Base-by-base conservation (phyloP, 768 basidiomycete species). In the Terana coerulea region DNA sequence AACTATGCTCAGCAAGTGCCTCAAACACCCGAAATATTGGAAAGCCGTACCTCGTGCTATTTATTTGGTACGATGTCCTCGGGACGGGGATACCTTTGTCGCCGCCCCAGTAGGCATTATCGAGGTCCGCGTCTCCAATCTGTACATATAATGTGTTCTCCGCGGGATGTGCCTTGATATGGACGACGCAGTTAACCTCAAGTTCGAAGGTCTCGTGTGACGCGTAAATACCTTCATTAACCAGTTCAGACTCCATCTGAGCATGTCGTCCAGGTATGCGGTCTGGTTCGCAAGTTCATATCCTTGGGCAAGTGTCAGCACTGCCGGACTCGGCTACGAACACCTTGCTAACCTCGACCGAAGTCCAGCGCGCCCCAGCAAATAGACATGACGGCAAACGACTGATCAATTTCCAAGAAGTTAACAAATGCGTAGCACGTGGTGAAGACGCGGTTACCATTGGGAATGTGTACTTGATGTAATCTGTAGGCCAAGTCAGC, bases 231-330 rank as follows among this genome's bases (percentile, higher is more conserved):
- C 92, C 74, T 90, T 91, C 47, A 95, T 91, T 45, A 95, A 71
- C 91, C 92, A 97, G 67, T 92, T 87, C 39, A 92, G 77, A 22
- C 92, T 86, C 90, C 91, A 95, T 53, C 93, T 81, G 47, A 95
- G 71, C 75, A 89, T 93, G 54, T 81, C 80, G 60, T 97, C 95
- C n/a, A 97, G 80, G 66, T 95, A 97, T 2, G 82, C 79, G 0
- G 92, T 91, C 69, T 95, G 93, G 47, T 90, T 88, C 47, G 91
- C 83, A 45, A 81, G 59, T 57, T 93, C 90, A 62, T 94, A 97
- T 14, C 88, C 88, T 86, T 44, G 47, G 17, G 3, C 6, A 30
- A 14, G 2, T 19, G 24, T 31, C 49, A 21, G 50, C 28, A 46
- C 34, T 45, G 19, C 30, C 14, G 41, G 45, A 9, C 47, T 3